Conservation (phyloP, 2,329 filamentous ascomycete species). For the Beauveria bassiana region DNA sequence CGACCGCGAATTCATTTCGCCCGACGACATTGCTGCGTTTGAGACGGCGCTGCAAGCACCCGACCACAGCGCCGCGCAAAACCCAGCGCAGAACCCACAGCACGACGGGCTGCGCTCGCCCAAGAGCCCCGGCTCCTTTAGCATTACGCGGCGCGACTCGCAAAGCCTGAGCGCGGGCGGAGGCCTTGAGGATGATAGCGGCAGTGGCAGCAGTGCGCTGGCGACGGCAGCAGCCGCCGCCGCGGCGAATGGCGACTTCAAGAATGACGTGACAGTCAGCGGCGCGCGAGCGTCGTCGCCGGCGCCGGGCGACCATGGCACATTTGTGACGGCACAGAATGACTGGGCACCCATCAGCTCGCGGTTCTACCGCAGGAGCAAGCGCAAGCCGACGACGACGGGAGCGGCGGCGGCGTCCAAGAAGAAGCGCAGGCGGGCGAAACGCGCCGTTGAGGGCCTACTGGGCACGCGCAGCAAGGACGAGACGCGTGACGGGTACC, state of each 20-base stretch:
- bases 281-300: background rate
- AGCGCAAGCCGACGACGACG: constrained; percentile 22
- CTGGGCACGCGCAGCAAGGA: constrained; percentile 62
- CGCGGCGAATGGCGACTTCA: constrained; percentile 14
- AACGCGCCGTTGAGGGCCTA: constrained; percentile 31
- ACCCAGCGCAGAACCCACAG: background rate
- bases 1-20: constrained; percentile 66
- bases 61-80: constrained; percentile 53
- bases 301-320: constrained; percentile 21
- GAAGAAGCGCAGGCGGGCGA: constrained; percentile 24
- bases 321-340: constrained; percentile 82
- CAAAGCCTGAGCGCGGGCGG: constrained; percentile 18
- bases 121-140: constrained; percentile 32
- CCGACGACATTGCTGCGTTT: constrained; percentile 70
- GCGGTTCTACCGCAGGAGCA: constrained; percentile 42
- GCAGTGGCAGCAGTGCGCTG: constrained; percentile 19
- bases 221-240: constrained; percentile 13
- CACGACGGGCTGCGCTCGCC: constrained; percentile 33
- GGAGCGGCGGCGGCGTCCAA: background rate
- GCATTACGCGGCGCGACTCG: constrained; percentile 35
- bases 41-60: constrained; percentile 75
- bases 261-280: constrained; percentile 25
- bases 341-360: constrained; percentile 91
- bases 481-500: constrained; percentile 88
- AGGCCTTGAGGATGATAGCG: constrained; percentile 24